Base-by-base conservation (phyloP, 768 basidiomycete genomes). In the Gymnopilus junonius region DNA sequence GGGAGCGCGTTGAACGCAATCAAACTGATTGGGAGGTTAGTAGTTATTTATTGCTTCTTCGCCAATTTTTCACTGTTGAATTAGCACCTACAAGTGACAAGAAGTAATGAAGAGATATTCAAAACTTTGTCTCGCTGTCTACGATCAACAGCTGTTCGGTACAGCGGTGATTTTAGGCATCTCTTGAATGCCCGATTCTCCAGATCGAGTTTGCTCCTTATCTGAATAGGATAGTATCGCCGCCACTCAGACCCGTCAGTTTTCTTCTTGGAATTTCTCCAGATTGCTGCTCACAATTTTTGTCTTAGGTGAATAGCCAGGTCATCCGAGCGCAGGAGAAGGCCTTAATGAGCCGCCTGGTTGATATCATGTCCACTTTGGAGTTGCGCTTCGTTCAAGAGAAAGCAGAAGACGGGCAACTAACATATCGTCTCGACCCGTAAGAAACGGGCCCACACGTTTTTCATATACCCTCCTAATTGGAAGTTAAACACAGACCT, bases 351-450 rank as follows among this genome's bases (percentile, higher is more conserved):
- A 76, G 78, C 7, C 87, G 92, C 20, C 81, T 99, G 37, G 95
- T 99, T n/a, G 83, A 90, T 61, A 86, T 97, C 63, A 96, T 99
- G 95, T 84, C 92, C 25, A 81, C 89, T 1, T 80, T 97, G 46
- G 94, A 94, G 51, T 79, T 99, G 51, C 86, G 88, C 27, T 99
- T 98, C 75, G 82, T 94, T 34, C 93, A 91, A 73, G 97, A 99
- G 74, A 90, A 88, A 71, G 82, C 82, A 8, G 97, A 98, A 69
- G 96, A 98, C 66, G 97, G 97, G 1, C 93, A 95, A 69, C 73
- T 95, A 50, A 86, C 92, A 50, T 99, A 96, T 78, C 86, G 94
- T 55, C 87, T 99, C 25, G 97, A 99, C 67, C 97, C 97, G 96
- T 97, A 67, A 62, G 93, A 81, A 27, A 32, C 21, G 50, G 11